phyloP scores from a whole-genome alignment of 208 protist genomes.

The Leishmania major region DNA sequence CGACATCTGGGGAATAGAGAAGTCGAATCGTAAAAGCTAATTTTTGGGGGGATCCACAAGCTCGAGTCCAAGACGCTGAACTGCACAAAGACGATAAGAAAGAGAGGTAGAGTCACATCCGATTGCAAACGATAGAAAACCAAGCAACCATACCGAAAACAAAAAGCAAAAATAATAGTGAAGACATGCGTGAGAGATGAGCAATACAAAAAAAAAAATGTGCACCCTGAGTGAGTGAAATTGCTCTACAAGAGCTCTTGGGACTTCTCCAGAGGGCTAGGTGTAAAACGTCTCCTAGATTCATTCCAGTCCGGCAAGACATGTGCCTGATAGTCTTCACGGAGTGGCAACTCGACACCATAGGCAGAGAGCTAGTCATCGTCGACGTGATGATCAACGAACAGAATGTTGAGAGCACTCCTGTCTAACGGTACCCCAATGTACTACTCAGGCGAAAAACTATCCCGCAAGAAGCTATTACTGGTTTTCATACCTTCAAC shows the following conservation, averaged over 20 bases:
- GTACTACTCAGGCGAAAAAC: background rate
- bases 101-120: background rate
- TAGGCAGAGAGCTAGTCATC: conserved; percentile 19
- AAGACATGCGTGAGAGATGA: background rate
- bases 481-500: too few species aligned
- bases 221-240: background rate
- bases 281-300: conserved; percentile 13
- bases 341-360: conserved; percentile 3
- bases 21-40: background rate
- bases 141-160: background rate
- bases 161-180: background rate
- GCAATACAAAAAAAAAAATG: background rate
- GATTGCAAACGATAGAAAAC: background rate
- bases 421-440: conserved; percentile 4
- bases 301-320: conserved; percentile 15
- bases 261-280: conserved; percentile 3
- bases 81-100: too few species aligned
- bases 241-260: background rate
- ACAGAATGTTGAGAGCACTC: conserved; percentile 9
- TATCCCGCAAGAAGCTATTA: background rate
- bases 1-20: background rate
- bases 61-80: background rate
- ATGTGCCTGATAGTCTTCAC: conserved; percentile 8
- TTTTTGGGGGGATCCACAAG: background rate
- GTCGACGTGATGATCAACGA: conserved; percentile 29